Base-by-base conservation (phyloP, 768 basidiomycete species). In the Gymnopilus junonius region DNA sequence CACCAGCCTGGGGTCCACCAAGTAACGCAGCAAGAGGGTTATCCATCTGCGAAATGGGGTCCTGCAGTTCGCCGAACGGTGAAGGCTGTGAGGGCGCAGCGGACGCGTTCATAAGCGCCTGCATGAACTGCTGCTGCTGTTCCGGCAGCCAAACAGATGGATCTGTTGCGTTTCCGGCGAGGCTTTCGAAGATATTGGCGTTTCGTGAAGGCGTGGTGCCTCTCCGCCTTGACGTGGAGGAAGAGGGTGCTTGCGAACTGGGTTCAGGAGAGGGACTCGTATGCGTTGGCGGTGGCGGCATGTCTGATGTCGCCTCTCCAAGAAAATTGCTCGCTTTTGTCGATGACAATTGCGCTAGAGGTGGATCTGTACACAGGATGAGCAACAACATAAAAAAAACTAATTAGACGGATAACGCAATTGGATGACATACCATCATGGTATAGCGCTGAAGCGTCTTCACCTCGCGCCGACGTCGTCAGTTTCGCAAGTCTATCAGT, bases 401-500 rank as follows among this genome's bases (percentile, higher is more conserved):
- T 14, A 53, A 34, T 45, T 27, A 73, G 72, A 55, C 64, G 86
- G n/a, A 87, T 83, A 58, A n/a, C 25, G 27, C 12, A 15, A n/a
- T n/a, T n/a, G n/a, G n/a, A 34, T 39, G 29, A 73, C 73, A 57
- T 65, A 87, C 88, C 84, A 58, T 84, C 78, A 67, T 82, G 83
- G 56, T 83, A 72, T 69, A 83, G 88, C 11, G 80, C 79, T 4
- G 86, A 78, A 8, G 82, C 85, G 60, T 92, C 90, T 54, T 91
- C 90, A 21, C 92, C 84, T 35, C 90, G 84, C 12, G 84, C 82
- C 3, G 88, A 89, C 2, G 88, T 89, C 4, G 93, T 92, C 45
- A 94, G 83, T 70, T 88, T 93, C 31, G 90, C 88, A 43, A 94
- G 86, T 58, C 92, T 85, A 79, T 93, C 91, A 29, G 79, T 80